Conservation (phyloP, 345 rosid species). For the Stellera chamaejasme region DNA sequence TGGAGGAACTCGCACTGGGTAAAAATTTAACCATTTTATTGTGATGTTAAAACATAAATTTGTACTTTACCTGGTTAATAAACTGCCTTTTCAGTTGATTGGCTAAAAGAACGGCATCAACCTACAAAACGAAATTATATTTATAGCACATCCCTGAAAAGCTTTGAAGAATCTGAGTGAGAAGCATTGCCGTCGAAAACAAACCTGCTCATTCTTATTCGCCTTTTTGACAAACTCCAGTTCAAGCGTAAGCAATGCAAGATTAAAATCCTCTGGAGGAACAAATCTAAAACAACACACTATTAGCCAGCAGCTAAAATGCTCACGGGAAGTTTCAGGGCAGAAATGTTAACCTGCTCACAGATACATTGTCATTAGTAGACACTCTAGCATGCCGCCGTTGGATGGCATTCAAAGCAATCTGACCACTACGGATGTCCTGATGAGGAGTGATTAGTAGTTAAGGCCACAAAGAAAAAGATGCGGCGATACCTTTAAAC, state of each 20-base stretch:
- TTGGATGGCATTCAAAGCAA: constrained; percentile 83
- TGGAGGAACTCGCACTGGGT: no score
- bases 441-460: constrained; percentile 63
- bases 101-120: constrained; percentile 86
- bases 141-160: constrained; percentile 4
- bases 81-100: constrained; percentile 75
- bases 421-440: constrained; percentile 41
- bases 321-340: neutral
- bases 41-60: no score
- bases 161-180: neutral
- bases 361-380: constrained; percentile 59
- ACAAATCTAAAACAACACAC: constrained; percentile 38
- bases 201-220: constrained; percentile 77
- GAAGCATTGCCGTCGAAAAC: neutral
- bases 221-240: constrained; percentile 93
- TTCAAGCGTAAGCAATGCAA: constrained; percentile 74
- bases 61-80: constrained; percentile 50
- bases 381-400: constrained; percentile 84
- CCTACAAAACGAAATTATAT: constrained; percentile 28
- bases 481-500: no score
- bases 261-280: constrained; percentile 69
- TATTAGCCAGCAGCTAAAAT: neutral
- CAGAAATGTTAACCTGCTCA: constrained; percentile 43
- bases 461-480: constrained; percentile 36
- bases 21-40: no score